Conservation (phyloP, 139 green algal genomes). For the Spirogloea muscicola region DNA sequence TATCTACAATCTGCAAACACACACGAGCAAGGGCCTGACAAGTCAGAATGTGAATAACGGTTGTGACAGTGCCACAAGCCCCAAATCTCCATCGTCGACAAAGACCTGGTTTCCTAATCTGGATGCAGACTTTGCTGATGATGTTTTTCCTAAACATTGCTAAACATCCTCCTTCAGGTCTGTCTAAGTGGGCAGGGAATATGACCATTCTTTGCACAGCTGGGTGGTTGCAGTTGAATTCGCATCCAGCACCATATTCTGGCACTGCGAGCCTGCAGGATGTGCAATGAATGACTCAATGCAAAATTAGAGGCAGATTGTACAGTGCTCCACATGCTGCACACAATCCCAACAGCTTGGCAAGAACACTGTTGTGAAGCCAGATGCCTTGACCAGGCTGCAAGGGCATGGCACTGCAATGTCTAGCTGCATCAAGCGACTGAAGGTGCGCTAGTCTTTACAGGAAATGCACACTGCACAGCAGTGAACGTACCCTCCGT, state of each 20-base stretch:
- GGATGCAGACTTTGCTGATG: not conserved
- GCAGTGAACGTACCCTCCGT: not conserved
- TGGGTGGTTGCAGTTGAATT: constrained; percentile 98
- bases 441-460: not conserved
- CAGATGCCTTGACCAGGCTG: not conserved
- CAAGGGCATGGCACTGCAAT: not conserved
- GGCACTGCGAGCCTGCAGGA: constrained; percentile 1
- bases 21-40: not conserved
- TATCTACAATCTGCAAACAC: constrained; percentile 72
- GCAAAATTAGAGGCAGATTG: not conserved
- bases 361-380: not conserved
- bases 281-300: not conserved
- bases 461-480: not conserved
- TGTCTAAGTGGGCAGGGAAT: not conserved
- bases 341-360: not conserved
- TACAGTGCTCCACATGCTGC: not conserved
- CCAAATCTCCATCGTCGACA: not conserved
- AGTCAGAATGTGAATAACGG: not conserved
- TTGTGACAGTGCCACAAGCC: not conserved
- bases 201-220: constrained; percentile 72
- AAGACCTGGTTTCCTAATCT: not conserved
- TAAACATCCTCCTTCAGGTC: not conserved
- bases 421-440: not conserved
- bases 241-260: constrained; percentile 73
- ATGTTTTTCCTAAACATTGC: not conserved